Conservation (phyloP, 441 rosid genomes). For the Adansonia grandidieri region DNA sequence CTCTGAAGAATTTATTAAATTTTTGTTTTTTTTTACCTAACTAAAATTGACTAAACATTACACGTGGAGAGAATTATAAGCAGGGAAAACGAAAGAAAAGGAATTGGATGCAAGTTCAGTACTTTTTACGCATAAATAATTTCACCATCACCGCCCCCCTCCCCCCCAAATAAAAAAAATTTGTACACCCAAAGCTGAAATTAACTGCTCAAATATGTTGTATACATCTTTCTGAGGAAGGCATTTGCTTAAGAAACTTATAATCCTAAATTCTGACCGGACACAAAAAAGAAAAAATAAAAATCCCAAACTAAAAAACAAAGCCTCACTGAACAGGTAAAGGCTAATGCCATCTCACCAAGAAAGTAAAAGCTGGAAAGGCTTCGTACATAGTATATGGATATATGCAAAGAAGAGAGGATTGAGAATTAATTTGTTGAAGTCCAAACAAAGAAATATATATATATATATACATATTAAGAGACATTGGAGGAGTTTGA, state of each 20-base stretch:
- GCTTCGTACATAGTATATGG: not conserved
- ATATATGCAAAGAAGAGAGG: not conserved
- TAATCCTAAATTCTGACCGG: too few species aligned
- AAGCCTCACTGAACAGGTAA: not conserved
- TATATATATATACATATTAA: too few species aligned
- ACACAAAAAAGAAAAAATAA: too few species aligned
- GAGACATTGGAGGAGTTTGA: too few species aligned
- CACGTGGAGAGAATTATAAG: slow-evolving; percentile 38
- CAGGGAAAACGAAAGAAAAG: slow-evolving; percentile 20
- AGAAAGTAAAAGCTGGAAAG: not conserved
- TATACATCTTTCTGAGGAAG: slow-evolving; percentile 9
- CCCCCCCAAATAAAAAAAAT: not conserved
- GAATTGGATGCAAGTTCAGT: slow-evolving; percentile 24
- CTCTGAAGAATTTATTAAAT: not conserved
- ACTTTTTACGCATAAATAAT: not conserved
- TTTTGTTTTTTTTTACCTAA: not conserved
- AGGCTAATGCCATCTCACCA: not conserved
- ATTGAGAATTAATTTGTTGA: not conserved
- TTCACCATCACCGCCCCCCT: too few species aligned
- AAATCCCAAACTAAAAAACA: not conserved
- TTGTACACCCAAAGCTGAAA: not conserved
- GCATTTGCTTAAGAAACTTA: not conserved
- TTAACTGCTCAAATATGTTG: not conserved
- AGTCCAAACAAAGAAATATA: too few species aligned
- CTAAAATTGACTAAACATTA: slow-evolving; percentile 33